These are phyloP conservation scores for Alternaria sp. DNA, from an alignment of 2,329 filamentous ascomycete genomes.

Conservation along the genomic window DNA sequence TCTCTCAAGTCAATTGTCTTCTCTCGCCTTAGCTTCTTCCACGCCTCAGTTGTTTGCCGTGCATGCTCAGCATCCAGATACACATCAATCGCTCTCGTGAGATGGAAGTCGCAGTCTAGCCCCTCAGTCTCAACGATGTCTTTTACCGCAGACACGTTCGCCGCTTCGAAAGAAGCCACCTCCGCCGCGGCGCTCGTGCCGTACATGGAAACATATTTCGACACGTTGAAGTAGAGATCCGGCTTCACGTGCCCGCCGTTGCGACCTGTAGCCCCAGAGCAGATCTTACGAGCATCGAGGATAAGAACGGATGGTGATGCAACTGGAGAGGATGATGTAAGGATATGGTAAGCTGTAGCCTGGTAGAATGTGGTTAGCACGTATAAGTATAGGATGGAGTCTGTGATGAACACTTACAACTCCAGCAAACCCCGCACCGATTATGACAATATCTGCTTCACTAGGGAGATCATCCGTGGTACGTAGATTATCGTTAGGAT, in stretches of 20 bases:
- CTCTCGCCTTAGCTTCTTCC: constrained; percentile 1
- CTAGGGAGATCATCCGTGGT: background rate
- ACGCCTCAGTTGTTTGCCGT: background rate
- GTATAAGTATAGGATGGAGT: background rate
- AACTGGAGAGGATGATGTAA: background rate
- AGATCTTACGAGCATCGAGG: constrained; percentile 60
- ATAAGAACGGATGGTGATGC: constrained; percentile 4
- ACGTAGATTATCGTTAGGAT: background rate
- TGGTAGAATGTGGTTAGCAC: background rate
- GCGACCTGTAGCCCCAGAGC: constrained; percentile 62
- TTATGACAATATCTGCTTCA: constrained; percentile 56
- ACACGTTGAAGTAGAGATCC: constrained; percentile 6
- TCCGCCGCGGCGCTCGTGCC: too few relatives aligned
- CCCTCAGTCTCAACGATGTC: too few relatives aligned
- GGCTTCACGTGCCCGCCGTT: constrained; percentile 61
- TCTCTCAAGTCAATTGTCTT: background rate
- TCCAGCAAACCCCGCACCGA: constrained; percentile 64
- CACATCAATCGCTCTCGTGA: constrained; percentile 5
- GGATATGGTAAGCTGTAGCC: constrained; percentile 6
- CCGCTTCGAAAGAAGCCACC: too few relatives aligned
- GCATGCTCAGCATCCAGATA: constrained; percentile 7
- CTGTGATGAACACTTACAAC: background rate
- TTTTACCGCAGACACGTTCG: too few relatives aligned
- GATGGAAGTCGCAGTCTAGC: background rate
- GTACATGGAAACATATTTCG: constrained; percentile 4